Base-by-base conservation (phyloP, 345 rosid genomes). In the Camelina neglecta region DNA sequence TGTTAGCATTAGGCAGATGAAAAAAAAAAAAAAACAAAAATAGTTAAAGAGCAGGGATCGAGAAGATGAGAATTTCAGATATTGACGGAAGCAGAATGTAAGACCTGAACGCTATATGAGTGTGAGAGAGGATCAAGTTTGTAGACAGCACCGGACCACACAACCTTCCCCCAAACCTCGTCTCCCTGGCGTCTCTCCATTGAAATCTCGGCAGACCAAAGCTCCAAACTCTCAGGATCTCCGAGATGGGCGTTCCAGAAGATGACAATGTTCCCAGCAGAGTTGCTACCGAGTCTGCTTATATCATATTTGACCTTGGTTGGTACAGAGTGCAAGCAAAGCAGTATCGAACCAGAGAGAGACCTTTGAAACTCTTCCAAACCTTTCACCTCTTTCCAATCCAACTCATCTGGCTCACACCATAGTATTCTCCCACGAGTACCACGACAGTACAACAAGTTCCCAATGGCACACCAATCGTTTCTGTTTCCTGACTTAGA, bases 311-410 rank as follows among this genome's bases (percentile, higher is more conserved):
- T 33, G 42, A 35, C 13, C 13, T 15, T 8, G 11, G 41, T 58
- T 9, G 48, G n/a, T 13, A 12, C 6, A 4, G 7, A 12, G 13
- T 12, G 12, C 36, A 33, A 2, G 1, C 7, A 11, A 0, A 42
- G 1, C 1, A 12, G 31, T 12, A 0, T 11, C 3, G 20, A 33
- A 15, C 39, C 6, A 31, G 2, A 33, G 12, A 35, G 13, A n/a
- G 21, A 4, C 6, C 0, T 7, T 44, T 24, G 20, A 11, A 63
- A 8, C 4, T 23, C 6, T 21, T 39, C 53, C 44, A 69, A 69
- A 29, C 57, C 74, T 5, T 70, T 69, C 6, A 71, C 60, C 5
- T 60, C 39, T 10, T 71, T 60, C 75, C 75, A 60, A 21, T 60
- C 50, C 33, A 49, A 23, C 26, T 21, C 16, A 15, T 2, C 4